phyloP scores from a whole-genome alignment of 305 asterid species.

The Fraxinus ornus region DNA sequence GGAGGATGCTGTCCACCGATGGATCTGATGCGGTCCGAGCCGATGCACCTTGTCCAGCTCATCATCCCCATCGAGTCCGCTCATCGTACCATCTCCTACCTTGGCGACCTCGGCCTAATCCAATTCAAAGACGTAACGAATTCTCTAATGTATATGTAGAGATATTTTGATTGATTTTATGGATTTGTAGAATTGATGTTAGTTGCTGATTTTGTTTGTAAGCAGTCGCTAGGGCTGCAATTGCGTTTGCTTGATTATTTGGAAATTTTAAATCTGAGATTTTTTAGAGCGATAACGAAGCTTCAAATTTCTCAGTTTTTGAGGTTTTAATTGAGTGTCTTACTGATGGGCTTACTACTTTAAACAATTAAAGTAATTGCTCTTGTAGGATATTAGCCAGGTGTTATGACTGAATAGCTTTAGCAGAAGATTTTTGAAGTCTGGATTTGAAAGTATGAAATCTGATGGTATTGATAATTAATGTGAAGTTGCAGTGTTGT shows the following conservation, averaged over 20 bases:
- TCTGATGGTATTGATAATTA: not conserved
- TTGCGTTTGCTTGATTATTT: not conserved
- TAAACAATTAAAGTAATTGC: not conserved
- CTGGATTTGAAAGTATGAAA: not conserved
- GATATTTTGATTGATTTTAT: slow-evolving; percentile 18
- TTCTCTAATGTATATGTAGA: not conserved
- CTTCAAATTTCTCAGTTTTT: not conserved
- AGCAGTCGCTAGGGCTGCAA: not conserved
- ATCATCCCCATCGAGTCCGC: slow-evolving; percentile 96
- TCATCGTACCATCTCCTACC: slow-evolving; percentile 73
- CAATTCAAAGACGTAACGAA: slow-evolving; percentile 86
- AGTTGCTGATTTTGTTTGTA: not conserved
- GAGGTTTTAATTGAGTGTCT: not conserved
- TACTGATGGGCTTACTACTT: not conserved
- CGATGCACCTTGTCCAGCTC: slow-evolving; percentile 97
- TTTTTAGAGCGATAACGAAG: not conserved
- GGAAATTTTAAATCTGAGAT: not conserved
- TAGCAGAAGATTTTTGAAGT: not conserved
- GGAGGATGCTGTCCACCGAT: slow-evolving; percentile 91
- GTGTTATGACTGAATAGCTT: not conserved
- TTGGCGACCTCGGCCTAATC: slow-evolving; percentile 88
- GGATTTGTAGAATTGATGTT: not conserved
- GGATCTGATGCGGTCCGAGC: slow-evolving; percentile 99
- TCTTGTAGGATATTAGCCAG: not conserved
- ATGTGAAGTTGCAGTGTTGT: not conserved